Percentiles rank a stretch among this genome's conserved stretches.
phyloP scores from a whole-genome alignment of 257 asterid genomes.

The Gardenia jasminoides region DNA sequence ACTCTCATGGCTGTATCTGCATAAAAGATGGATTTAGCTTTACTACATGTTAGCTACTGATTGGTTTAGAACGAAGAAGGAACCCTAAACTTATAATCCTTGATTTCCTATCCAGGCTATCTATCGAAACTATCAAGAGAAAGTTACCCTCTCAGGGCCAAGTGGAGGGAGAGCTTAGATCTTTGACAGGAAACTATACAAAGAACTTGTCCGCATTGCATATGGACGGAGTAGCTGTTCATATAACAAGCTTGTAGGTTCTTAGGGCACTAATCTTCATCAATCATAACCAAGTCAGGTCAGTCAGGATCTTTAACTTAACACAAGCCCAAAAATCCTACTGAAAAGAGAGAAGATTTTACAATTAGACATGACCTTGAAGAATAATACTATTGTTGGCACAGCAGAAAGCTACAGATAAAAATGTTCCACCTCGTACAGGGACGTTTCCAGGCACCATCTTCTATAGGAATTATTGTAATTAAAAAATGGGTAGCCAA shows the following conservation, averaged over 20 bases:
- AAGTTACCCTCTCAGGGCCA: neutral
- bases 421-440: too few species aligned
- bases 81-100: neutral
- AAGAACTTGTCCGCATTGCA: neutral
- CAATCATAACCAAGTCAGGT: neutral
- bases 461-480: neutral
- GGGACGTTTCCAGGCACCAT: neutral
- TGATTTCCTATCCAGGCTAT: neutral
- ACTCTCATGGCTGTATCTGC: slow-evolving; percentile 5
- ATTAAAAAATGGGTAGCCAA: neutral
- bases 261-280: neutral
- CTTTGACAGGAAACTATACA: neutral
- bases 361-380: neutral
- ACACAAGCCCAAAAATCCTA: slow-evolving; percentile 5
- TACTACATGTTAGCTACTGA: slow-evolving; percentile 19
- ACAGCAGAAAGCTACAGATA: neutral
- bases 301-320: neutral
- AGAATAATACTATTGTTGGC: neutral
- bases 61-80: slow-evolving; percentile 12
- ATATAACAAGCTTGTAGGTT: neutral
- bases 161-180: neutral
- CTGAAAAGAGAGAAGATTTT: neutral
- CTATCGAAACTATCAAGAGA: neutral
- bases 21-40: slow-evolving; percentile 14
- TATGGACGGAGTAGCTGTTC: neutral